These are phyloP conservation scores for Coniochaeta sp. DNA, from an alignment of 2,329 filamentous ascomycete genomes.

Conservation along the genomic window DNA sequence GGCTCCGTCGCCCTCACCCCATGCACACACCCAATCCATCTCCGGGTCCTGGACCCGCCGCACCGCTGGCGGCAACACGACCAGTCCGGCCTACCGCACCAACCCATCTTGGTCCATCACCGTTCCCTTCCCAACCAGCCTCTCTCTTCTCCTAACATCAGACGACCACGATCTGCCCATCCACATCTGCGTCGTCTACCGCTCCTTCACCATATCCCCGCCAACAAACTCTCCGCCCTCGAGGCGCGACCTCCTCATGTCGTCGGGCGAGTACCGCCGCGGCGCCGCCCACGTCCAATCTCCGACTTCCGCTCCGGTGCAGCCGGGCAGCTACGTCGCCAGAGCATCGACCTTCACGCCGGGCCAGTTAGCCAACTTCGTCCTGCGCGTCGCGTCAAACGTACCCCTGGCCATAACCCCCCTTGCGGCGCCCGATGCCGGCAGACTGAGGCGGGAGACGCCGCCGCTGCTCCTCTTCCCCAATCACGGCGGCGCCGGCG, in stretches of 20 bases:
- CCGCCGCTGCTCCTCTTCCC: conserved; percentile 34
- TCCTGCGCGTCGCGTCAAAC: conserved; percentile 64
- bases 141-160: conserved; percentile 70
- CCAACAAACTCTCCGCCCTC: conserved; percentile 53
- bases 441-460: conserved; percentile 58
- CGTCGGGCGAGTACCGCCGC: conserved; percentile 83
- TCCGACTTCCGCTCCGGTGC: conserved; percentile 35
- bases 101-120: conserved; percentile 81
- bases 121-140: conserved; percentile 46
- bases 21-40: conserved; percentile 51
- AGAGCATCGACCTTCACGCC: conserved; percentile 88
- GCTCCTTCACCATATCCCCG: conserved; percentile 38
- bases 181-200: conserved; percentile 80
- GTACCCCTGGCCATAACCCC: conserved; percentile 45
- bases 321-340: conserved; percentile 73
- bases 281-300: conserved; percentile 64
- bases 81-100: conserved; percentile 65
- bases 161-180: conserved; percentile 61
- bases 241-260: conserved; percentile 72
- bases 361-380: conserved; percentile 68
- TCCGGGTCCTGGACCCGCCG: conserved; percentile 66
- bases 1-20: conserved; percentile 51
- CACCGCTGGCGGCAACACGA: conserved; percentile 78
- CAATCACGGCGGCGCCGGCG: too few species aligned
- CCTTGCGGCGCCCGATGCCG: conserved; percentile 68